Evolutionary conservation across 2,329 filamentous ascomycete genomes (phyloP), one percentile per base, ranked within the genome.

Genomic region (Aspergillus sp.): DNA sequence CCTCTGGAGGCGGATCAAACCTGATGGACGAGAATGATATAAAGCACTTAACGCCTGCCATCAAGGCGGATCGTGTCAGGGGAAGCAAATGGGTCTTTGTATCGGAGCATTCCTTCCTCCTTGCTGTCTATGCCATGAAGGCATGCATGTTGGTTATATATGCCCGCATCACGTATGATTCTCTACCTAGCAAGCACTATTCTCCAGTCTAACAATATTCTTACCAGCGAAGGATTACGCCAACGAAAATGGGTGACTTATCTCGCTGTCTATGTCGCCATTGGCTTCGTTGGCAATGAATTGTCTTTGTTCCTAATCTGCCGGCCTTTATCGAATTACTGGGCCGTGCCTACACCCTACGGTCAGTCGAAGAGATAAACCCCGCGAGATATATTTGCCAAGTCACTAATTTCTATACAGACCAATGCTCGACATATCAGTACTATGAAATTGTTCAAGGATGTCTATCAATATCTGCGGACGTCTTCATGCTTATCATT

Each of bases 71-170:
- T 32, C 76, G 84, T 52, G 70, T 76, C 0, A 75, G 71, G 39
- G 87, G 86, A 10, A 87, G 84, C 49, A 89, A 89, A 78, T 82
- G 86, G 76, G 85, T 88, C 0, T 77, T 88, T 39, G 81, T 87
- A 8, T 83, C 85, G 2, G 86, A 89, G 65, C 80, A 88, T 72
- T 81, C 83, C 67, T 89, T 90, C 76, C 77, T 88, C 17, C 76
- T 86, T n/a, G 71, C 73, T 4, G 70, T 79, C 32, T 86, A 83
- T 82, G 70, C 78, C 15, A 75, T 83, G 63, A 86, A 86, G 64
- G 73, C 79, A 23, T 84, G 82, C 66, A 78, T 86, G 69, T 71
- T 85, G 65, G 74, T 83, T 41, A 82, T 85, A 67, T 84, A 84
- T 69, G 72, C 74, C 32, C 79, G 81, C 41, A 79, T 84, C 73